These are phyloP conservation scores for Talaromyces verruculosus DNA, from an alignment of 2,329 filamentous ascomycete species.

Conservation along the genomic window DNA sequence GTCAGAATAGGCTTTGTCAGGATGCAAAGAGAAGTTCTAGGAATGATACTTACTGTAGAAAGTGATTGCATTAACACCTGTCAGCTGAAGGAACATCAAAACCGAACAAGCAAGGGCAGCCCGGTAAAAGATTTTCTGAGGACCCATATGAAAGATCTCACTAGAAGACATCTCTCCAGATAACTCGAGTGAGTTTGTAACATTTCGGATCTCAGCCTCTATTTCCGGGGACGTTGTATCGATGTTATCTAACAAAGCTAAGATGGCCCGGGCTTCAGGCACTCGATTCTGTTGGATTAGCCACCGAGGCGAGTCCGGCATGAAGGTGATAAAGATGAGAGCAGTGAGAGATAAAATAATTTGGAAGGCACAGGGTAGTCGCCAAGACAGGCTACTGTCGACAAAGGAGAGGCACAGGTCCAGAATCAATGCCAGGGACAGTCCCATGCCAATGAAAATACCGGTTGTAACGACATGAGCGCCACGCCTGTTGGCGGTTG, in stretches of 20 bases:
- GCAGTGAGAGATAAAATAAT: constrained; percentile 47
- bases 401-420: constrained; percentile 26
- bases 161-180: constrained; percentile 51
- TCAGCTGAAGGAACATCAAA: constrained; percentile 61
- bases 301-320: constrained; percentile 38
- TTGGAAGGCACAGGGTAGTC: constrained; percentile 52
- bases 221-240: constrained; percentile 39
- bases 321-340: constrained; percentile 34
- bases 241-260: constrained; percentile 54
- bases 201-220: constrained; percentile 62
- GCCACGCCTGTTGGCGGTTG: constrained; percentile 52
- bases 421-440: constrained; percentile 27
- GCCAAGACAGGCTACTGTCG: constrained; percentile 38
- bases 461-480: constrained; percentile 56
- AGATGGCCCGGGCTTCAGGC: constrained; percentile 59
- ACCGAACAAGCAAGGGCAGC: constrained; percentile 59
- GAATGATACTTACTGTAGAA: constrained; percentile 26
- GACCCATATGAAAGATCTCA: constrained; percentile 51
- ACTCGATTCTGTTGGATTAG: constrained; percentile 60
- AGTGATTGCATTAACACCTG: constrained; percentile 62
- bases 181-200: constrained; percentile 33
- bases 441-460: constrained; percentile 40
- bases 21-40: no score
- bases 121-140: constrained; percentile 51
- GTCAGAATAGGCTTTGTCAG: no score